phyloP scores from a whole-genome alignment of 2,329 filamentous ascomycete species.

The Didymella arachidicola region DNA sequence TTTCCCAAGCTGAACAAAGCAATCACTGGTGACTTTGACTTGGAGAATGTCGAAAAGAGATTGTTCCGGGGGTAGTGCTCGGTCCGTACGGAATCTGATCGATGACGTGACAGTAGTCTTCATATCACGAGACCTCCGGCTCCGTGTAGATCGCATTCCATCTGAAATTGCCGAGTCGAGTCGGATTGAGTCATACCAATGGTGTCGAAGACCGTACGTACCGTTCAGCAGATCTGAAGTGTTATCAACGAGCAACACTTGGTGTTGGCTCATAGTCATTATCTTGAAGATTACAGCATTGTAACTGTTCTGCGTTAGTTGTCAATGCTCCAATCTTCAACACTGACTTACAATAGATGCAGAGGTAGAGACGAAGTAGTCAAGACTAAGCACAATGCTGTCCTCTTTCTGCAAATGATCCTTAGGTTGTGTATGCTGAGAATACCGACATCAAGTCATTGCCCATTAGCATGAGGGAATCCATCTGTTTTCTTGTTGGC shows the following conservation, averaged over 20 bases:
- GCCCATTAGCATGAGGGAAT: constrained; percentile 35
- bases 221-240: neutral
- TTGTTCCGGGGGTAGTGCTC: no score
- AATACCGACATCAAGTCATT: constrained; percentile 55
- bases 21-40: neutral
- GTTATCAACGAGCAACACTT: neutral
- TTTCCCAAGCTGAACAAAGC: neutral
- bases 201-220: neutral
- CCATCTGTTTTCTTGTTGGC: constrained; percentile 32
- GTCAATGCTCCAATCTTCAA: no score
- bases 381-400: constrained; percentile 17
- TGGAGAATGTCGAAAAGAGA: neutral
- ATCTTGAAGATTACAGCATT: neutral
- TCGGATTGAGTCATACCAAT: constrained; percentile 5
- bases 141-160: constrained; percentile 1
- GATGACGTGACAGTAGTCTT: neutral
- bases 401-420: constrained; percentile 11
- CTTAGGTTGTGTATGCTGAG: constrained; percentile 52
- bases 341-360: constrained; percentile 48
- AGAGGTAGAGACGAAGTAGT: constrained; percentile 45
- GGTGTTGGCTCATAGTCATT: neutral
- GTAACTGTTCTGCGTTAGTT: no score
- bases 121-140: neutral
- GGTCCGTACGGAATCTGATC: neutral
- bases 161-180: constrained; percentile 20